These are phyloP conservation scores for Ustilago trichophora DNA, from an alignment of 1,284 basidiomycete genomes.

Conservation along the genomic window DNA sequence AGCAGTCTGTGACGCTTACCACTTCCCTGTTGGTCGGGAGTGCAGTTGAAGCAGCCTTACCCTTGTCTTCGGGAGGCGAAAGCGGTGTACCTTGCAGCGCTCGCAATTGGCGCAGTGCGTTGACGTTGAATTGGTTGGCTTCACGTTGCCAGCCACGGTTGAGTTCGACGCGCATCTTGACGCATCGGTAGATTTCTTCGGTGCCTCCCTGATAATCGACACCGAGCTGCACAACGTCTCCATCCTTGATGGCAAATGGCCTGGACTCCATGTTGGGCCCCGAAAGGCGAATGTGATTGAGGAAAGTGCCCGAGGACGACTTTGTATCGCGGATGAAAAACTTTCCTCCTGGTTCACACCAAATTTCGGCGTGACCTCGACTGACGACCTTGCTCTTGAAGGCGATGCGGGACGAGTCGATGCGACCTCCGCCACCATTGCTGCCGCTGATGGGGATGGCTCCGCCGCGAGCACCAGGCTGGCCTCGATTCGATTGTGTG, in stretches of 20 bases:
- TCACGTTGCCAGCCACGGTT: slow-evolving; percentile 84
- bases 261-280: slow-evolving; percentile 79
- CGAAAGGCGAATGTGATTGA: slow-evolving; percentile 91
- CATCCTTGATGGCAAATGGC: slow-evolving; percentile 85
- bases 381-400: slow-evolving; percentile 97
- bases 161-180: slow-evolving; percentile 91
- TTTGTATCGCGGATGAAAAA: slow-evolving; percentile 94
- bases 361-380: slow-evolving; percentile 92
- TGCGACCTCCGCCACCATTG: slow-evolving; percentile 71
- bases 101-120: slow-evolving; percentile 81
- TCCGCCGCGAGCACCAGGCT: slow-evolving; percentile 46
- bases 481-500: slow-evolving; percentile 18
- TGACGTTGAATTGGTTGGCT: slow-evolving; percentile 91
- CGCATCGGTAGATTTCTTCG: slow-evolving; percentile 96
- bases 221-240: slow-evolving; percentile 92
- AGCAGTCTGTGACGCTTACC: slow-evolving; percentile 63
- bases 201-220: slow-evolving; percentile 98
- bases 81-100: slow-evolving; percentile 71
- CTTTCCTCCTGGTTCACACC: slow-evolving; percentile 74
- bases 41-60: slow-evolving; percentile 10
- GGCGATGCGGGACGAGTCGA: slow-evolving; percentile 71
- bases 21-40: slow-evolving; percentile 53
- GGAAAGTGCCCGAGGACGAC: slow-evolving; percentile 88
- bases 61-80: slow-evolving; percentile 29
- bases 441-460: slow-evolving; percentile 50